Conservation (phyloP, 345 rosid genomes). For the Ricinus communis region DNA sequence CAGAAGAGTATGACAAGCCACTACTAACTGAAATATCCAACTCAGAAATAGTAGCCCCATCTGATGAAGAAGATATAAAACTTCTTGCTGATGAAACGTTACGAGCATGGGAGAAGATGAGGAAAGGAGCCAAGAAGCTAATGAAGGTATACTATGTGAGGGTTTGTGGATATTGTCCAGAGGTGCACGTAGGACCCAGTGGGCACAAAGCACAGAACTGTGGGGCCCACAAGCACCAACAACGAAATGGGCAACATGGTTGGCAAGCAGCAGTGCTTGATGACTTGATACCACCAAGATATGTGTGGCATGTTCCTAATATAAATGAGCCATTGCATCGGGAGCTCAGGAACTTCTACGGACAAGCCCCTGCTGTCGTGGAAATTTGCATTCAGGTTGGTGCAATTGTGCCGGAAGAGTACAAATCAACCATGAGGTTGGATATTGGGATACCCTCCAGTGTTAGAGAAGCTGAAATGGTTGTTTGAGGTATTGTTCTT, state of each 20-base stretch:
- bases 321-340: constrained; percentile 62
- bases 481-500: constrained; percentile 45
- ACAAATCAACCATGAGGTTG: constrained; percentile 89
- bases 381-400: constrained; percentile 92
- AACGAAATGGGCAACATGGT: constrained; percentile 92
- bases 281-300: constrained; percentile 89
- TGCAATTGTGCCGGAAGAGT: constrained; percentile 65
- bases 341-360: constrained; percentile 73
- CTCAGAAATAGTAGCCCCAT: constrained; percentile 54
- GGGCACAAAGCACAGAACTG: constrained; percentile 98
- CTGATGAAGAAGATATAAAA: constrained; percentile 53
- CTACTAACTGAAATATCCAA: constrained; percentile 56
- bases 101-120: constrained; percentile 73
- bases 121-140: constrained; percentile 74
- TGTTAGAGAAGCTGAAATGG: constrained; percentile 91
- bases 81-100: constrained; percentile 76
- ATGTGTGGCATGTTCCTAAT: constrained; percentile 93
- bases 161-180: constrained; percentile 96
- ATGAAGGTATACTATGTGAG: constrained; percentile 83
- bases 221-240: constrained; percentile 93
- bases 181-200: constrained; percentile 81
- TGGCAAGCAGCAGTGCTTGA: constrained; percentile 90
- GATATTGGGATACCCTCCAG: constrained; percentile 81
- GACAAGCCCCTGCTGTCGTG: constrained; percentile 90
- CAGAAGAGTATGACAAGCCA: constrained; percentile 50